Conservation (phyloP, 2,329 filamentous ascomycete species). For the Clonostachys rhizophaga region DNA sequence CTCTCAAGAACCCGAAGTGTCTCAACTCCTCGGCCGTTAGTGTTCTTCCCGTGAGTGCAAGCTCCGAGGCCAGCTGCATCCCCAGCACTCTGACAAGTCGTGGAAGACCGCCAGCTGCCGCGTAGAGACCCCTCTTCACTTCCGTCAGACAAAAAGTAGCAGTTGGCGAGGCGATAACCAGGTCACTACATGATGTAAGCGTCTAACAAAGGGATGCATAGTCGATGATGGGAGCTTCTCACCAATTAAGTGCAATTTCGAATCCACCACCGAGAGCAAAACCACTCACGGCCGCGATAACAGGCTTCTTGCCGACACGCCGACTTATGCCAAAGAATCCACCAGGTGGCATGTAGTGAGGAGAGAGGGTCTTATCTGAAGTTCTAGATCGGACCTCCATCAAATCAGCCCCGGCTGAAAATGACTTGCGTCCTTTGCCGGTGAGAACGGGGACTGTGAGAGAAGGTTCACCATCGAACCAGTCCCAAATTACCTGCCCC, state of each 20-base stretch:
- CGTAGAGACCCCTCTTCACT: conserved; percentile 47
- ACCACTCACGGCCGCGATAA: conserved; percentile 56
- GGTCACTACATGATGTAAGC: conserved; percentile 25
- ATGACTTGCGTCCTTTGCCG: too few species aligned
- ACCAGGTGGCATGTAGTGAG: conserved; percentile 21
- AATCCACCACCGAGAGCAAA: conserved; percentile 52
- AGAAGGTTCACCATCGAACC: too few species aligned
- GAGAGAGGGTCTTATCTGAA: neutral
- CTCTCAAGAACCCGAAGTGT: conserved; percentile 12
- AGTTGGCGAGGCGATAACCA: conserved; percentile 45
- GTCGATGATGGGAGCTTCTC: conserved; percentile 8
- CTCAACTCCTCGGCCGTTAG: conserved; percentile 37
- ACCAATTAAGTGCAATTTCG: conserved; percentile 52
- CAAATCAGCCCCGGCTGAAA: too few species aligned
- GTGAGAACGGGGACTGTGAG: too few species aligned
- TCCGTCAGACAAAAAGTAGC: conserved; percentile 49
- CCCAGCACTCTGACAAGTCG: conserved; percentile 39
- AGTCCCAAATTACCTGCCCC: too few species aligned
- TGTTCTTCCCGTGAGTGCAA: conserved; percentile 39
- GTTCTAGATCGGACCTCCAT: conserved; percentile 8
- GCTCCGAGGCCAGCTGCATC: conserved; percentile 41
- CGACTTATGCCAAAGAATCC: conserved; percentile 46
- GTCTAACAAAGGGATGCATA: neutral
- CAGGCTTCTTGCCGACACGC: conserved; percentile 53
- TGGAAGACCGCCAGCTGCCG: conserved; percentile 45